A percentile compares a stretch with the other conserved stretches of the same genome.
These are phyloP conservation scores for Toxoplasma gondii DNA, from an alignment of 169 alveolate genomes.

Conservation along the genomic window DNA sequence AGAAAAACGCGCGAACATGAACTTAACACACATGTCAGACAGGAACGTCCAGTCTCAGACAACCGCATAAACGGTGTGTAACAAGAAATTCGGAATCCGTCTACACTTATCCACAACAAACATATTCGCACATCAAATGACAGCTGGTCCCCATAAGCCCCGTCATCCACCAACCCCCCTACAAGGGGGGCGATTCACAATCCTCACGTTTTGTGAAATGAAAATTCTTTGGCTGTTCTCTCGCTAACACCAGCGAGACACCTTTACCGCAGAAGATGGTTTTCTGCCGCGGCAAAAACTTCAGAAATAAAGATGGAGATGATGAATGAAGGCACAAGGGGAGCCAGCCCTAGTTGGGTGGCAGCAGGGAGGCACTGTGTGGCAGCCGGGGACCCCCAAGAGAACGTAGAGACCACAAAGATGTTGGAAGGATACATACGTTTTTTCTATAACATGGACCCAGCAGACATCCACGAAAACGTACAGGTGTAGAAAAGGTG, in stretches of 20 bases:
- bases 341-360: constrained; percentile 14
- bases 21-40: background rate
- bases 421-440: background rate
- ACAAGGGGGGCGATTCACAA: background rate
- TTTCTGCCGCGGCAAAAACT: background rate
- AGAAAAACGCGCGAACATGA: background rate
- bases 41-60: background rate
- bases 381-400: background rate
- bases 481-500: background rate
- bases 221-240: background rate
- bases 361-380: background rate
- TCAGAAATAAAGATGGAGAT: background rate
- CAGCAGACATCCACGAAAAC: background rate
- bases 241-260: background rate
- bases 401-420: background rate
- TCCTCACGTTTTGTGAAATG: background rate
- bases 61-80: background rate
- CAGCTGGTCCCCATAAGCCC: background rate
- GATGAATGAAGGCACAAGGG: background rate
- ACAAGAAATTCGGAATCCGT: background rate
- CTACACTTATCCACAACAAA: background rate
- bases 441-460: background rate
- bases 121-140: background rate
- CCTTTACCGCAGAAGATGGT: background rate
- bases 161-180: background rate